Percentiles rank a stretch among this genome's conserved stretches.
These are phyloP conservation scores for Phytophthora foliorum DNA, from an alignment of 352 stramenopile species.

Conservation along the genomic window DNA sequence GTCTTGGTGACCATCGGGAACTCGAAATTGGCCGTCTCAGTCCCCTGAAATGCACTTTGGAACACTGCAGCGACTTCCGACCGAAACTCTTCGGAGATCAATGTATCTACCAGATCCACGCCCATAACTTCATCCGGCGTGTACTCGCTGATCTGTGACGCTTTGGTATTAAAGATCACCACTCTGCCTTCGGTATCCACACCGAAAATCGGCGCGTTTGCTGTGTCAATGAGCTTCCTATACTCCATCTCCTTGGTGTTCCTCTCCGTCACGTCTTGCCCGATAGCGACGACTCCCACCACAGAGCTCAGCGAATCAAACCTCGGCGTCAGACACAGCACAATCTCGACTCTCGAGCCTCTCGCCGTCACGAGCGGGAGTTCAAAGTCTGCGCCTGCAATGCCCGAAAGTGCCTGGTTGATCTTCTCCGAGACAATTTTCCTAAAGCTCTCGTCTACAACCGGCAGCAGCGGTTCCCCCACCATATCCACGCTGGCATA, in stretches of 20 bases:
- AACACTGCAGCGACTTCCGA: slow-evolving; percentile 57
- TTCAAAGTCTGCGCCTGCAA: slow-evolving; percentile 63
- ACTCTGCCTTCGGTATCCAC: slow-evolving; percentile 58
- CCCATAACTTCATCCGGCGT: slow-evolving; percentile 86
- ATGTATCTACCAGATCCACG: slow-evolving; percentile 75
- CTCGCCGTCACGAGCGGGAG: slow-evolving; percentile 59
- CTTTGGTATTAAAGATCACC: slow-evolving; percentile 90
- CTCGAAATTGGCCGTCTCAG: slow-evolving; percentile 63
- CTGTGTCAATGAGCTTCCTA: slow-evolving; percentile 88
- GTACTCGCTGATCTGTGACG: slow-evolving; percentile 80
- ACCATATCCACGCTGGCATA: slow-evolving; percentile 63
- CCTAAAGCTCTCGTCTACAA: slow-evolving; percentile 59
- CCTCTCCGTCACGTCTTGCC: slow-evolving; percentile 69
- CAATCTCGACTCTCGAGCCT: slow-evolving; percentile 63
- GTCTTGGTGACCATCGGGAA: slow-evolving; percentile 74
- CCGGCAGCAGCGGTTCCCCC: slow-evolving; percentile 54
- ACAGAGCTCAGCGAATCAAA: slow-evolving; percentile 55
- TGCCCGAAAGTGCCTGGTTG: slow-evolving; percentile 54
- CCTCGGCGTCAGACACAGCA: slow-evolving; percentile 62
- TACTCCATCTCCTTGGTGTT: slow-evolving; percentile 85
- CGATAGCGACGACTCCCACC: slow-evolving; percentile 67
- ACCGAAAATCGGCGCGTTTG: slow-evolving; percentile 92
- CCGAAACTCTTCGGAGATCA: slow-evolving; percentile 72
- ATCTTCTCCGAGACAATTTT: slow-evolving; percentile 64
- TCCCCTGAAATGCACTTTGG: slow-evolving; percentile 58